Conservation (phyloP, 495 filamentous ascomycete genomes). For the Daldinia concentrica region DNA sequence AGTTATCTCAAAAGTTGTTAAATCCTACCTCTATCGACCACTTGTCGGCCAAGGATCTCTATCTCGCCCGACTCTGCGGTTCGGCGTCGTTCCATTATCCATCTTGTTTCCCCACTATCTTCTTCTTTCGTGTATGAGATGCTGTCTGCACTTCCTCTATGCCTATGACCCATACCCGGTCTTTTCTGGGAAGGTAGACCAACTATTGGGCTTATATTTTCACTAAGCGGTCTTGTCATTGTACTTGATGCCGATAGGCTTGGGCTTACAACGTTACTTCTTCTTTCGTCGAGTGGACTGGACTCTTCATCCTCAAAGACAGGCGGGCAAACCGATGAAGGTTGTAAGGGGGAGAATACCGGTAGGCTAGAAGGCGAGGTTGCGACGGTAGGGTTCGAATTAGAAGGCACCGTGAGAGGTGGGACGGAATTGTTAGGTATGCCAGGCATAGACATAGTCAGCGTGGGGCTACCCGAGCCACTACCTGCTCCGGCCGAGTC, state of each 20-base stretch:
- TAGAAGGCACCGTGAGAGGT: constrained; percentile 32
- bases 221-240: constrained; percentile 22
- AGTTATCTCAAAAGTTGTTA: constrained; percentile 26
- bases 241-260: constrained; percentile 26
- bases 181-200: constrained; percentile 35
- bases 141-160: constrained; percentile 63
- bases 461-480: constrained; percentile 51
- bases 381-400: constrained; percentile 26
- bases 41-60: constrained; percentile 49
- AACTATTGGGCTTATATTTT: constrained; percentile 28
- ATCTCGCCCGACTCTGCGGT: constrained; percentile 63
- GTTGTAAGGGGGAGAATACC: constrained; percentile 40
- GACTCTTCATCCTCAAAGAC: constrained; percentile 53
- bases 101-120: constrained; percentile 58
- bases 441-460: constrained; percentile 47
- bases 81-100: constrained; percentile 66
- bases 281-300: constrained; percentile 25
- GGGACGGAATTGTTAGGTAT: constrained; percentile 38
- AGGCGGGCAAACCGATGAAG: constrained; percentile 47
- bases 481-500: constrained; percentile 52
- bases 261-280: not conserved
- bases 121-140: constrained; percentile 66
- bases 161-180: constrained; percentile 54
- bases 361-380: constrained; percentile 30
- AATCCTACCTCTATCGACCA: constrained; percentile 41